phyloP scores from a whole-genome alignment of 495 filamentous ascomycete genomes.

The Lepidopterella palustris region DNA sequence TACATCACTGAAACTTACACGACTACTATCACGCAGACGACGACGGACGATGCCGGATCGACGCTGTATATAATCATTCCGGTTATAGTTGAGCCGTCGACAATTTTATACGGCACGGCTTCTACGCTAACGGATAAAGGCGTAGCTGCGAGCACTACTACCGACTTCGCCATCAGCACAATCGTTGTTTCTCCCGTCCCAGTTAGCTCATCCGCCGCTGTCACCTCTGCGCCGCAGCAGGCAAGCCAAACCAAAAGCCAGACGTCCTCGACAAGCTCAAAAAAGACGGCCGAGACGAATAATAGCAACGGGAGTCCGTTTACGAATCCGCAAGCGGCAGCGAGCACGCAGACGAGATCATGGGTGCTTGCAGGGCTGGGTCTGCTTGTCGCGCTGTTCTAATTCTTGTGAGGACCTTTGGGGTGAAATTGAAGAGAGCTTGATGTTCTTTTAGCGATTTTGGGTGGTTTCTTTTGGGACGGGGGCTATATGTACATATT shows the following conservation, averaged over 20 bases:
- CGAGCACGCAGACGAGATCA: neutral
- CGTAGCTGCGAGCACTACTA: neutral
- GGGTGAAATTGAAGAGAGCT: too few relatives aligned
- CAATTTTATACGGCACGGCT: neutral
- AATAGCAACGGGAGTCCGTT: slow-evolving; percentile 1
- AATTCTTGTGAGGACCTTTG: neutral
- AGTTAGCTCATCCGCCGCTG: neutral
- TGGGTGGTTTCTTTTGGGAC: too few relatives aligned
- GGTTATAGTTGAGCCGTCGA: neutral
- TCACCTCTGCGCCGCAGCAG: neutral
- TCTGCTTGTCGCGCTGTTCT: neutral
- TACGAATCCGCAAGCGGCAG: neutral
- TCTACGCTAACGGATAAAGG: neutral
- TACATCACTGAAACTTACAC: neutral
- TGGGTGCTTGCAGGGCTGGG: neutral
- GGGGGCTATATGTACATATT: too few relatives aligned
- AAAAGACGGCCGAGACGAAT: neutral
- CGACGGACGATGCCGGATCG: neutral
- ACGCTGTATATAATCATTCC: slow-evolving; percentile 5
- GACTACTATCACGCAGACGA: slow-evolving; percentile 1
- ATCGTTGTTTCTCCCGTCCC: neutral
- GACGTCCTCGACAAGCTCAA: neutral
- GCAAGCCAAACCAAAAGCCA: neutral
- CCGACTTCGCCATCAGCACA: neutral
- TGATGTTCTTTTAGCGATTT: too few relatives aligned